These are phyloP conservation scores for Cryphonectria nitschkei DNA, from an alignment of 2,329 filamentous ascomycete species.

Conservation along the genomic window DNA sequence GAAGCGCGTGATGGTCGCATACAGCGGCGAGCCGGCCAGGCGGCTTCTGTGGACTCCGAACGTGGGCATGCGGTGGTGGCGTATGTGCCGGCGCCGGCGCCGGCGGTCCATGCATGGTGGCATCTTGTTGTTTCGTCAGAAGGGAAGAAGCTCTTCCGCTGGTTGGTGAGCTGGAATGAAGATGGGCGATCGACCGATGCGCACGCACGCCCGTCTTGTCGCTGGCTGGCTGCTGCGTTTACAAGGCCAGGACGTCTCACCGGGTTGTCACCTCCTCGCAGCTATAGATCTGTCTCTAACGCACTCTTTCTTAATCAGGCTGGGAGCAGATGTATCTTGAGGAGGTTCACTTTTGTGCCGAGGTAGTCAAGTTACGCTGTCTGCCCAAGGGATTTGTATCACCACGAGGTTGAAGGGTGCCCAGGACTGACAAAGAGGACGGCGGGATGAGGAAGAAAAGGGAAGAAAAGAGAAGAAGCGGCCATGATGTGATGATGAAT, in stretches of 20 bases:
- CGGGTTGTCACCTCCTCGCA: background rate
- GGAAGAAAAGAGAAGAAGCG: background rate
- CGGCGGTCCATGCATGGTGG: background rate
- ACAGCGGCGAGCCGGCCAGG: slow-evolving; percentile 12
- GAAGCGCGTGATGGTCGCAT: slow-evolving; percentile 8
- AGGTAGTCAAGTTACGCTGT: background rate
- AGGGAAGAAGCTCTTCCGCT: background rate
- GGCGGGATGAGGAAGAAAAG: background rate
- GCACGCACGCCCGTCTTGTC: too few relatives aligned
- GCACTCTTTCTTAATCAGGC: background rate
- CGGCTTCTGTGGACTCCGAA: slow-evolving; percentile 13
- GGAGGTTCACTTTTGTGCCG: background rate
- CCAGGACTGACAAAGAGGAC: background rate
- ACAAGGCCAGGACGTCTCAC: background rate
- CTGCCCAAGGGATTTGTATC: background rate
- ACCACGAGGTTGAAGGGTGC: too few relatives aligned
- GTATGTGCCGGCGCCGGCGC: slow-evolving; percentile 19
- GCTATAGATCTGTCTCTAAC: background rate
- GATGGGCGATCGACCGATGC: too few relatives aligned
- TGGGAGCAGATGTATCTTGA: too few relatives aligned
- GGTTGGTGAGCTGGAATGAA: background rate
- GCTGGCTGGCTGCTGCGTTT: background rate
- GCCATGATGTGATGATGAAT: background rate
- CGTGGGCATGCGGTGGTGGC: slow-evolving; percentile 22
- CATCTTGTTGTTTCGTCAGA: background rate